Percentiles rank a stretch among this genome's conserved stretches.
Evolutionary conservation across 2,329 filamentous ascomycete species (phyloP).

Genomic region (Bipolaris gigantea): DNA sequence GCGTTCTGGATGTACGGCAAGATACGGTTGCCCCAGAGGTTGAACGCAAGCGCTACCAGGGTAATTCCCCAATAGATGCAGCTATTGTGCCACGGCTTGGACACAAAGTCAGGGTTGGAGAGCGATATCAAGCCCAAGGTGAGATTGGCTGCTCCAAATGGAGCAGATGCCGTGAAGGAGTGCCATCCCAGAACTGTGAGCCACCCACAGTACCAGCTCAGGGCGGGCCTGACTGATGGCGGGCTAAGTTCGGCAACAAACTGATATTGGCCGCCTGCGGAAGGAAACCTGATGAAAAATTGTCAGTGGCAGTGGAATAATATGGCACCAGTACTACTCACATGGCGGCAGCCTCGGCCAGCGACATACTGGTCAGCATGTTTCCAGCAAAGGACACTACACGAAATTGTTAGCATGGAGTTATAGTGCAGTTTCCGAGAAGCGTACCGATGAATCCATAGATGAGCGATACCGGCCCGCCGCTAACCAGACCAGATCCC

Average conservation of each 20-base stretch:
- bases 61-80: slow-evolving; percentile 40
- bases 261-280: slow-evolving; percentile 10
- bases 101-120: slow-evolving; percentile 41
- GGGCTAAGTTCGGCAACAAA: slow-evolving; percentile 9
- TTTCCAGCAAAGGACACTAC: slow-evolving; percentile 5
- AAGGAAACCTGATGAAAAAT: slow-evolving; percentile 5
- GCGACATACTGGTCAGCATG: slow-evolving; percentile 4
- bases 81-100: slow-evolving; percentile 51
- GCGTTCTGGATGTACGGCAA: slow-evolving; percentile 35
- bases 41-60: slow-evolving; percentile 48
- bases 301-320: neutral
- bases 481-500: slow-evolving; percentile 8
- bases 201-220: slow-evolving; percentile 5
- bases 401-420: neutral
- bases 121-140: slow-evolving; percentile 36
- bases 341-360: slow-evolving; percentile 10
- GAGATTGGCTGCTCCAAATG: slow-evolving; percentile 24
- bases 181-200: slow-evolving; percentile 45
- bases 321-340: neutral
- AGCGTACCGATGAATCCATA: slow-evolving; percentile 9
- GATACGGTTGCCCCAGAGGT: slow-evolving; percentile 46
- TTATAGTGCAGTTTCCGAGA: neutral
- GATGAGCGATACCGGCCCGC: slow-evolving; percentile 9
- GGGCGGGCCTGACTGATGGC: neutral
- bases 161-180: slow-evolving; percentile 28